Conservation (phyloP, 441 rosid genomes). For the Viola pubescens region DNA sequence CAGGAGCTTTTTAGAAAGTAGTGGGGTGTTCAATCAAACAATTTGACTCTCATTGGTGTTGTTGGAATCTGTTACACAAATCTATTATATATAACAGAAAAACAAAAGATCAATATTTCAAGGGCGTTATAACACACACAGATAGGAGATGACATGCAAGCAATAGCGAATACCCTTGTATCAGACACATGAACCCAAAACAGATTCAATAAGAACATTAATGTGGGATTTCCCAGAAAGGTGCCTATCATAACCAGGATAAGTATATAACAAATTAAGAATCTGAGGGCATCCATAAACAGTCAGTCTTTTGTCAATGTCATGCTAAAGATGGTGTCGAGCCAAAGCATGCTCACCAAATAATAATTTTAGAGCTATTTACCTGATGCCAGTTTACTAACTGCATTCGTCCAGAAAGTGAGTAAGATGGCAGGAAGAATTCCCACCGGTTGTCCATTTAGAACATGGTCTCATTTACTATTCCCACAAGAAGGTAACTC, state of each 20-base stretch:
- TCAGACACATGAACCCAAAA: constrained; percentile 5
- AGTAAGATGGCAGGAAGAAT: background rate
- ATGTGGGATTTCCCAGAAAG: background rate
- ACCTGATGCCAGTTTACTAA: background rate
- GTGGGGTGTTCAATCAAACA: background rate
- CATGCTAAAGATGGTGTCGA: background rate
- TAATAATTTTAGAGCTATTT: background rate
- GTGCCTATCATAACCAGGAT: background rate
- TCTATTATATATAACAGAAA: background rate
- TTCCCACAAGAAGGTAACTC: background rate
- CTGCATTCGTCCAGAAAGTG: background rate
- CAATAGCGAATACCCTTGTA: background rate
- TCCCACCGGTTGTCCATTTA: too few species aligned
- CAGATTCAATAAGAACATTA: background rate
- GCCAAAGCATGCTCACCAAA: background rate
- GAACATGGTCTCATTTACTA: background rate
- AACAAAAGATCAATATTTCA: background rate
- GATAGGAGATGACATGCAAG: background rate
- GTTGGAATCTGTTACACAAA: background rate
- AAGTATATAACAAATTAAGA: background rate
- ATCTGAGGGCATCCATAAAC: background rate
- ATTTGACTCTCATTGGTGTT: background rate
- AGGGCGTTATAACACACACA: background rate
- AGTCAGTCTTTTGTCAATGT: background rate
- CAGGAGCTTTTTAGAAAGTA: background rate